phyloP scores from a whole-genome alignment of 805 yeast genomes.

The Cyberlindnera japonica region DNA sequence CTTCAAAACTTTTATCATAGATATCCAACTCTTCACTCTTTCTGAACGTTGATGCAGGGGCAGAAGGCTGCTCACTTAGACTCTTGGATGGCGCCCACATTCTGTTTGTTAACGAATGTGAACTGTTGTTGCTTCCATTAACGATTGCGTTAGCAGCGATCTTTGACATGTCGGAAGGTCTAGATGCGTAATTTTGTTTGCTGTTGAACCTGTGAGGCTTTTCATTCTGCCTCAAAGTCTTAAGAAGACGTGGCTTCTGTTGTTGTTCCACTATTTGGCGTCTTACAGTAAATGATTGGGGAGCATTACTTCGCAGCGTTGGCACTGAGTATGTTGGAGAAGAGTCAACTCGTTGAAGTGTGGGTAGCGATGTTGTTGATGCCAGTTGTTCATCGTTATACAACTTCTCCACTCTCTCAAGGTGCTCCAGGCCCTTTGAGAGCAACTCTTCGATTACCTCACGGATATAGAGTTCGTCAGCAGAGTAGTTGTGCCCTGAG shows the following conservation, averaged over 20 bases:
- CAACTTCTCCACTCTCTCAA: slow-evolving; percentile 33
- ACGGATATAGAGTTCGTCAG: slow-evolving; percentile 42
- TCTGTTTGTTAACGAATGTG: slow-evolving; percentile 6
- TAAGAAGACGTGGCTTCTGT: slow-evolving; percentile 28
- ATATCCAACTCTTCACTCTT: slow-evolving; percentile 20
- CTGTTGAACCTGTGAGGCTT: slow-evolving; percentile 18
- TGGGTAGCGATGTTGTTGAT: not conserved
- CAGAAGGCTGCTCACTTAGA: slow-evolving; percentile 3
- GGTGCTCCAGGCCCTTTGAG: slow-evolving; percentile 32
- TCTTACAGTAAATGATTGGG: slow-evolving; percentile 27
- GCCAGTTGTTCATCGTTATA: slow-evolving; percentile 8
- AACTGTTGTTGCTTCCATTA: not conserved
- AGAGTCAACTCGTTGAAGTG: not conserved
- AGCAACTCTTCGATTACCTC: slow-evolving; percentile 27
- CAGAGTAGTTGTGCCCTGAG: slow-evolving; percentile 32
- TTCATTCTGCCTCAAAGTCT: slow-evolving; percentile 31
- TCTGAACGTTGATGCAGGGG: not conserved
- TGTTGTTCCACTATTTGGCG: slow-evolving; percentile 20
- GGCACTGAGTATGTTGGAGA: slow-evolving; percentile 19
- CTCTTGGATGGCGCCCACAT: slow-evolving; percentile 27
- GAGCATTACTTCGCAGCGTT: slow-evolving; percentile 20
- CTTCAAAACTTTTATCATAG: slow-evolving; percentile 26
- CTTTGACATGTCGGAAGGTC: slow-evolving; percentile 24
- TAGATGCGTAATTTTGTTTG: slow-evolving; percentile 11
- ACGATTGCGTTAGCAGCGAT: slow-evolving; percentile 26